phyloP scores from a whole-genome alignment of 805 yeast species.

The Blastobotrys parvus region DNA sequence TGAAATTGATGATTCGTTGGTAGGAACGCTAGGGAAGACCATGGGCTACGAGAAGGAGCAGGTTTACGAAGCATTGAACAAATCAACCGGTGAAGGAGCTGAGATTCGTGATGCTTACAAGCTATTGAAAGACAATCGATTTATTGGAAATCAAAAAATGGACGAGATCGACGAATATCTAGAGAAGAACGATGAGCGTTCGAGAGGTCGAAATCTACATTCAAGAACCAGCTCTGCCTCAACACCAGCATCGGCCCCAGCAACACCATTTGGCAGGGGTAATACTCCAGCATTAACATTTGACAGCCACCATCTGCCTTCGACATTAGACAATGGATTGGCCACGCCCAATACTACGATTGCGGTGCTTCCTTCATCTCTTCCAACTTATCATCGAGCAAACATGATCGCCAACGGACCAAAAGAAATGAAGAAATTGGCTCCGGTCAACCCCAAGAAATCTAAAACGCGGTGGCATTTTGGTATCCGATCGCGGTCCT shows the following conservation, averaged over 20 bases:
- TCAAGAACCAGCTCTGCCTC: slow-evolving; percentile 1
- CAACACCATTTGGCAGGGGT: slow-evolving; percentile 17
- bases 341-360: slow-evolving; percentile 66
- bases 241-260: slow-evolving; percentile 1
- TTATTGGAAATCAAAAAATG: slow-evolving; percentile 12
- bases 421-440: slow-evolving; percentile 27
- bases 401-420: slow-evolving; percentile 65
- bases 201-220: slow-evolving; percentile 1
- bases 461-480: slow-evolving; percentile 97
- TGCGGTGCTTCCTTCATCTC: slow-evolving; percentile 85
- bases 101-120: slow-evolving; percentile 83
- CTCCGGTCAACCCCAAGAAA: slow-evolving; percentile 56
- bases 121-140: slow-evolving; percentile 64
- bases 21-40: slow-evolving; percentile 63
- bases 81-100: slow-evolving; percentile 29
- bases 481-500: slow-evolving; percentile 91
- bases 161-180: slow-evolving; percentile 17
- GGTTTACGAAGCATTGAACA: slow-evolving; percentile 60
- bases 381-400: slow-evolving; percentile 91
- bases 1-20: slow-evolving; percentile 67
- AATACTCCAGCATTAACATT: slow-evolving; percentile 33
- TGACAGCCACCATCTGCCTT: slow-evolving; percentile 30
- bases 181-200: slow-evolving; percentile 5
- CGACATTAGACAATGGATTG: slow-evolving; percentile 23
- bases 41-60: slow-evolving; percentile 89